Percentiles rank a stretch among this genome's conserved stretches.
phyloP scores from a whole-genome alignment of 805 yeast species.

The Pichia deserticola region DNA sequence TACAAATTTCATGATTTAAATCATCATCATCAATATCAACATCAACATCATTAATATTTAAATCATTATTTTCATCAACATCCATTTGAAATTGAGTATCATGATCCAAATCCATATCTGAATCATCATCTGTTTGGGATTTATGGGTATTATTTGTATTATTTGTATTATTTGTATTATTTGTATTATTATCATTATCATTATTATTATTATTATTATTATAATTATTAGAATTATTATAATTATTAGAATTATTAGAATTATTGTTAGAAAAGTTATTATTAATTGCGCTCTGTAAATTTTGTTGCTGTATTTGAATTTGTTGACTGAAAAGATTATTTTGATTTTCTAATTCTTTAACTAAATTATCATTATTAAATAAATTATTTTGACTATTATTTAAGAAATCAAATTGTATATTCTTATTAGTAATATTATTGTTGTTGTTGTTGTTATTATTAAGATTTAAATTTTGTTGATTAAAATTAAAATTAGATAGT shows the following conservation, averaged over 20 bases:
- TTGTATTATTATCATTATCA: neutral
- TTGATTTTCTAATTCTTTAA: constrained; percentile 6
- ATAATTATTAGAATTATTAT: constrained; percentile 13
- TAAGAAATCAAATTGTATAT: constrained; percentile 4
- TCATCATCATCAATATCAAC: constrained; percentile 10
- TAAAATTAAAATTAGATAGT: constrained; percentile 18
- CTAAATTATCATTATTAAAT: constrained; percentile 4
- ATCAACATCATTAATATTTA: neutral
- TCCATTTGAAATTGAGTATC: constrained; percentile 30
- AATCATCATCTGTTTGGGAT: neutral
- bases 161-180: neutral
- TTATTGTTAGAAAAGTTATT: constrained; percentile 9
- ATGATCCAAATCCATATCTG: constrained; percentile 8
- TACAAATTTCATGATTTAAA: constrained; percentile 54
- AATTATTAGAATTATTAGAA: constrained; percentile 10
- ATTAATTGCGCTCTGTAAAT: constrained; percentile 2
- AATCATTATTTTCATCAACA: constrained; percentile 23
- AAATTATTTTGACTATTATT: neutral
- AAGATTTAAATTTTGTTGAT: constrained; percentile 7
- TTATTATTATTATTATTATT: constrained; percentile 11
- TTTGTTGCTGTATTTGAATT: constrained; percentile 18
- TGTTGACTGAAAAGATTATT: constrained; percentile 13
- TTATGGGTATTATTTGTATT: constrained; percentile 5
- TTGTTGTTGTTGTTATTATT: neutral
- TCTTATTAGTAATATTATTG: neutral